Evolutionary conservation across 768 basidiomycete species (phyloP).

Genomic region (Tulasnella sp.): DNA sequence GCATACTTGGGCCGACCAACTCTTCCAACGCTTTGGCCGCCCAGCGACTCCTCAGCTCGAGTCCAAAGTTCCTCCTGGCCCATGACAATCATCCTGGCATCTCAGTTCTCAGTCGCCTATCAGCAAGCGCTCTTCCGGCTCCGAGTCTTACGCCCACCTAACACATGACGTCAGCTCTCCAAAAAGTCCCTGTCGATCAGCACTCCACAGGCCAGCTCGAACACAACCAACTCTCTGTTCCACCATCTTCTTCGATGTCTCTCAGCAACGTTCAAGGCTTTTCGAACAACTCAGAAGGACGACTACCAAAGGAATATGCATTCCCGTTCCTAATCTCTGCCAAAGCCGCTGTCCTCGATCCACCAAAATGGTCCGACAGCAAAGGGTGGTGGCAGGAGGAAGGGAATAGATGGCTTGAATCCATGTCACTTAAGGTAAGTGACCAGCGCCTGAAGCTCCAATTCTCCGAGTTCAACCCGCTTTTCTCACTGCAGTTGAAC

Average conservation of each 20-base stretch:
- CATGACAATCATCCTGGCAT: no score
- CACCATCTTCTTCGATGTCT: neutral
- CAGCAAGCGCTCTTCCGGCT: no score
- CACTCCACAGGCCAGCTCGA: neutral
- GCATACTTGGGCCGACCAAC: no score
- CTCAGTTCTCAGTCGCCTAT: no score
- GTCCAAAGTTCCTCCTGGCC: no score
- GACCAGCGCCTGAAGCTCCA: neutral
- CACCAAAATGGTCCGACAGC: conserved; percentile 8
- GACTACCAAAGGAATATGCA: neutral
- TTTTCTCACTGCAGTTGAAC: neutral
- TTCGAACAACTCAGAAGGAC: neutral
- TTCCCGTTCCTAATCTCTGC: conserved; percentile 19
- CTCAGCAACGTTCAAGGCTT: neutral
- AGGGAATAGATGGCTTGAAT: conserved; percentile 16
- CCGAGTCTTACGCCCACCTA: neutral
- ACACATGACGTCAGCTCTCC: neutral
- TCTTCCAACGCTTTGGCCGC: no score
- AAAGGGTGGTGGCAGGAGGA: conserved; percentile 16
- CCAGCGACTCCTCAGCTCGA: no score
- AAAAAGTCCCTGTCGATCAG: neutral
- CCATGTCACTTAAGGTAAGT: conserved; percentile 10
- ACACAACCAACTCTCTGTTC: neutral
- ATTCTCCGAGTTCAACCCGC: neutral
- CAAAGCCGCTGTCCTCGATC: conserved; percentile 17